Base-by-base conservation (phyloP, 1,139 yeast species). In the Nadsonia starkeyi-henricii region DNA sequence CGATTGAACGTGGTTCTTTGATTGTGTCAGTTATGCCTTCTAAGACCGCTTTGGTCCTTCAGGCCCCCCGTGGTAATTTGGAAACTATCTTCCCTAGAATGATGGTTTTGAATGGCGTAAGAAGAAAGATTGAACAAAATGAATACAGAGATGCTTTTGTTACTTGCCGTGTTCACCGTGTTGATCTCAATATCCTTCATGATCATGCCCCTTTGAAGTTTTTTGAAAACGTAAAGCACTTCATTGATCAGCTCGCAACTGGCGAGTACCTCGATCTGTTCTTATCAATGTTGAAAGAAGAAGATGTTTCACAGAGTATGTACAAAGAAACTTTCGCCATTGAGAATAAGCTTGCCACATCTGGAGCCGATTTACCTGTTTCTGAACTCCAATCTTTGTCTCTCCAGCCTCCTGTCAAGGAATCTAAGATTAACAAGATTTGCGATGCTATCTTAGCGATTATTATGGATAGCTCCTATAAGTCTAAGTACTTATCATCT, bases 71-170 rank as follows among this genome's bases (percentile, higher is more conserved):
- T 63, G 99, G 99, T 53, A 93, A 93, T 58, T 69, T 91, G 55
- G 99, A 93, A 64, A 88, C 97, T 0, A 83, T 93, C 33, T 82
- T 79, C 59, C 98, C 99, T 12, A 74, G 98, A 63, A 84, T 91
- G 45, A 79, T 91, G 84, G 95, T 91, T 15, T 70, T 93, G 46
- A 74, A 86, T 13, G 94, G 83, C 19, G 93, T 93, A 18, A 74
- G 98, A 56, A 71, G 75, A 46, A 74, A 74, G 57, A 85, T 93
- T 53, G 70, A 73, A 41, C 66, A 68, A 0, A 69, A 68, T 52
- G 68, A 78, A 42, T 93, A 83, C 59, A 71, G 68, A 48, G 72
- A 72, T 20, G 98, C 98, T 0, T 89, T 91, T 59, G 59, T 75
- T 45, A 76, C 81, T 13, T 91, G 97, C 68, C 79, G 97, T 56